Evolutionary conservation across 345 rosid genomes (phyloP).

Genomic region (Moricandia moricandioides): DNA sequence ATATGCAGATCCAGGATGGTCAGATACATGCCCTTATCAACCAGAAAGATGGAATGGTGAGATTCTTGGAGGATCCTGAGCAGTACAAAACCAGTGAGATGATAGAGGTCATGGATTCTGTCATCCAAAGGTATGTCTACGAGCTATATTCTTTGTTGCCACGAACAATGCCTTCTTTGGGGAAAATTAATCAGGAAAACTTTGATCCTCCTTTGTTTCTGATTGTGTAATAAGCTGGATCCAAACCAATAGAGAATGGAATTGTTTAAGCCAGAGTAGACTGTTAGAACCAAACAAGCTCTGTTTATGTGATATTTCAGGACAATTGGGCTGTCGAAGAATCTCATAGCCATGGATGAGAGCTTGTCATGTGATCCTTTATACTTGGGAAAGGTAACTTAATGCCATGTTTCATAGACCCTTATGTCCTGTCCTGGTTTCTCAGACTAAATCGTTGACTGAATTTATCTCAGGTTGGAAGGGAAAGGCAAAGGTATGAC

Average conservation of each 20-base stretch:
- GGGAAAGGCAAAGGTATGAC: slow-evolving; percentile 85
- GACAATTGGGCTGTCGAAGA: slow-evolving; percentile 81
- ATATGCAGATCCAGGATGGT: slow-evolving; percentile 86
- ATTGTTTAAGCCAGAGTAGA: neutral
- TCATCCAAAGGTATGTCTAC: slow-evolving; percentile 71
- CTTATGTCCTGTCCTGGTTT: slow-evolving; percentile 7
- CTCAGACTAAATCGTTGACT: slow-evolving; percentile 10
- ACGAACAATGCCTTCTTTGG: neutral
- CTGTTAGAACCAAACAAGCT: neutral
- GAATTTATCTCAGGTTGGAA: slow-evolving; percentile 58
- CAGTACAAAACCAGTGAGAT: slow-evolving; percentile 85
- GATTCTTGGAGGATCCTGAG: slow-evolving; percentile 98
- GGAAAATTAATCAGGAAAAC: neutral
- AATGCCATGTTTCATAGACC: slow-evolving; percentile 7
- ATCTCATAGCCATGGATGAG: slow-evolving; percentile 77
- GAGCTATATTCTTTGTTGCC: neutral
- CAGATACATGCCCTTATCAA: slow-evolving; percentile 94
- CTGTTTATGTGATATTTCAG: slow-evolving; percentile 40
- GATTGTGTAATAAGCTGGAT: neutral
- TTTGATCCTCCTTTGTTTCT: neutral
- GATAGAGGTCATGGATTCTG: slow-evolving; percentile 79
- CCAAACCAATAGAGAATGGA: neutral
- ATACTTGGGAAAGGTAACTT: slow-evolving; percentile 76
- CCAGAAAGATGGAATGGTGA: slow-evolving; percentile 99
- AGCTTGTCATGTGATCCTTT: slow-evolving; percentile 68